Percentiles rank a stretch among this genome's conserved stretches.
Evolutionary conservation across 179 eudicot species (phyloP).

Genomic region (Gypsophila paniculata): DNA sequence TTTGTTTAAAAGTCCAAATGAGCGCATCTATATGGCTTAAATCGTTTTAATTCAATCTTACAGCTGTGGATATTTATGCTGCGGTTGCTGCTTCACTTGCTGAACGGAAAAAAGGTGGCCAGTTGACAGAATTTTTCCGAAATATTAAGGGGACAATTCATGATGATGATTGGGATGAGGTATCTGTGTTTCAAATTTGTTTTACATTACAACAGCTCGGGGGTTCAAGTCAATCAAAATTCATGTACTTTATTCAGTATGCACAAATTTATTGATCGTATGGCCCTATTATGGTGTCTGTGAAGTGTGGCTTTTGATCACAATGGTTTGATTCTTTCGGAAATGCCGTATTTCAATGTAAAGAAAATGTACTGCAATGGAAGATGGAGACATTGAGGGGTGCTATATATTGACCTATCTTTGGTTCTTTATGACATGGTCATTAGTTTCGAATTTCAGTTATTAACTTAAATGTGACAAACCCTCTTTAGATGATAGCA

Average conservation of each 20-base stretch:
- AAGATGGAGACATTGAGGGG: background rate
- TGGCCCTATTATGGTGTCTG: background rate
- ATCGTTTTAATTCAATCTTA: conserved; percentile 8
- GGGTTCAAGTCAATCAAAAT: background rate
- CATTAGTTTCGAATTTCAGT: background rate
- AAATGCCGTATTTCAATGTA: background rate
- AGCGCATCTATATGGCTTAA: conserved; percentile 21
- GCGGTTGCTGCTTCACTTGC: conserved; percentile 99
- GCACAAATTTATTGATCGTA: background rate
- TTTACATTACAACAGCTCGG: background rate
- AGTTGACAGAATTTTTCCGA: conserved; percentile 79
- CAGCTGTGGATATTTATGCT: conserved; percentile 98
- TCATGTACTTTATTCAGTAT: background rate
- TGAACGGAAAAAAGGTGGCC: conserved; percentile 89
- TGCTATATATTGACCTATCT: no score
- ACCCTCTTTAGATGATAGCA: background rate
- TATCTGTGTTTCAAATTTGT: conserved; percentile 26
- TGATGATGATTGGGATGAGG: conserved; percentile 98
- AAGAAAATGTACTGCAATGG: background rate
- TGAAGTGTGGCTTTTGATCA: background rate
- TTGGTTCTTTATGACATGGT: background rate
- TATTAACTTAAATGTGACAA: background rate
- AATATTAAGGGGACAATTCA: conserved; percentile 87
- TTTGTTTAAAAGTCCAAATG: background rate
- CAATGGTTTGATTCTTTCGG: background rate